phyloP scores from a whole-genome alignment of 1,284 basidiomycete genomes.

The Malassezia yamatoensis region DNA sequence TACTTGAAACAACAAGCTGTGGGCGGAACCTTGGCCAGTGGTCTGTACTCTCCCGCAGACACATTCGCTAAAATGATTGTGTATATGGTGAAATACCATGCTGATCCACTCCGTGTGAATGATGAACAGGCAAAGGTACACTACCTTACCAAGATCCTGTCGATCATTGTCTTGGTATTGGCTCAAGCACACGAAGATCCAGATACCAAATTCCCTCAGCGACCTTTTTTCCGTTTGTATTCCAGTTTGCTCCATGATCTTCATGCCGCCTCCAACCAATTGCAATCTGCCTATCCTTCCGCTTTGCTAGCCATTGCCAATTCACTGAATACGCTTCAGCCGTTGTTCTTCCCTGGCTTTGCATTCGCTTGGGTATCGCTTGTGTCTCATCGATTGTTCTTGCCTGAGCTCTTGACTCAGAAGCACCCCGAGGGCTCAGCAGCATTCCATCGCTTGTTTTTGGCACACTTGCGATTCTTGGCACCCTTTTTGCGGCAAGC shows the following conservation, averaged over 20 bases:
- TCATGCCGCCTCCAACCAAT: conserved; percentile 67
- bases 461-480: conserved; percentile 88
- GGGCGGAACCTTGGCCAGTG: conserved; percentile 64
- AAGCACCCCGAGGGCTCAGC: conserved; percentile 60
- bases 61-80: conserved; percentile 89
- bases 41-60: conserved; percentile 77
- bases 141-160: conserved; percentile 93
- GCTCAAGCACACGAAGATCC: conserved; percentile 92
- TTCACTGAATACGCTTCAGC: conserved; percentile 89
- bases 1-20: conserved; percentile 75
- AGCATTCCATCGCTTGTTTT: conserved; percentile 83
- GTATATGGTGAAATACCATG: conserved; percentile 98
- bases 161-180: conserved; percentile 89
- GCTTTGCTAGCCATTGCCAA: conserved; percentile 78
- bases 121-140: conserved; percentile 89
- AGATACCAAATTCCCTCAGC: conserved; percentile 81
- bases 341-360: conserved; percentile 92
- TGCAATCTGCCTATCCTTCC: conserved; percentile 76
- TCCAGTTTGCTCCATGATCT: conserved; percentile 89
- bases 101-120: conserved; percentile 71
- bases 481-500: conserved; percentile 76
- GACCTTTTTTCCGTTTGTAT: conserved; percentile 97
- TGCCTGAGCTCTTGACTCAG: conserved; percentile 81
- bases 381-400: conserved; percentile 89
- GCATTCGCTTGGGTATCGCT: conserved; percentile 96